phyloP scores from a whole-genome alignment of 2,329 filamentous ascomycete species.

The Paraphoma chrysanthemicola region DNA sequence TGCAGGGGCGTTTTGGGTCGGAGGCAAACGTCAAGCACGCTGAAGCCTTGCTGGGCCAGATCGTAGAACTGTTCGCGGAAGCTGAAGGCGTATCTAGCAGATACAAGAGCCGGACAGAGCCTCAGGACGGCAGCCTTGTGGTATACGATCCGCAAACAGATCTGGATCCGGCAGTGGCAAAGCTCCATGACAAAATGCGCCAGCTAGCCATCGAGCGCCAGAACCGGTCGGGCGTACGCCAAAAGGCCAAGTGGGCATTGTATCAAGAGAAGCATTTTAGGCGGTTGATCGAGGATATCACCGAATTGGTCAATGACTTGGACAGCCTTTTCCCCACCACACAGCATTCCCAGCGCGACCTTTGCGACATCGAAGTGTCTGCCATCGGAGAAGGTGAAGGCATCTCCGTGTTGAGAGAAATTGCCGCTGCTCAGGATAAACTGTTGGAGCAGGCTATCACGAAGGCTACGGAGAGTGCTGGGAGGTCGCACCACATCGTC shows the following conservation, averaged over 20 bases:
- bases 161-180: constrained; percentile 19
- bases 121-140: constrained; percentile 10
- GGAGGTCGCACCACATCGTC: constrained; percentile 7
- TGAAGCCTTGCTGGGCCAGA: constrained; percentile 26
- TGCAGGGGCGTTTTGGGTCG: constrained; percentile 8
- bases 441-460: constrained; percentile 10
- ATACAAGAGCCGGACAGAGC: constrained; percentile 16
- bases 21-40: constrained; percentile 8
- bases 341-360: background rate
- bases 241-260: constrained; percentile 37
- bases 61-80: constrained; percentile 30
- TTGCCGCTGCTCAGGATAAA: constrained; percentile 12
- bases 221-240: constrained; percentile 19
- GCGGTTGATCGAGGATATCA: constrained; percentile 38
- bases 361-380: background rate
- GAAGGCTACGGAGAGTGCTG: constrained; percentile 4
- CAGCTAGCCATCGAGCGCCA: constrained; percentile 33
- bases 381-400: background rate
- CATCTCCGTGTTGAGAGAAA: constrained; percentile 14
- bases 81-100: constrained; percentile 28
- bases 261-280: constrained; percentile 38
- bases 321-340: background rate
- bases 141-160: constrained; percentile 20
- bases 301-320: constrained; percentile 23
- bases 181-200: constrained; percentile 34